A percentile compares a stretch with the other conserved stretches of the same genome.
These are phyloP conservation scores for Mycosphaerelloides madeirae DNA, from an alignment of 2,329 filamentous ascomycete genomes.

Conservation along the genomic window DNA sequence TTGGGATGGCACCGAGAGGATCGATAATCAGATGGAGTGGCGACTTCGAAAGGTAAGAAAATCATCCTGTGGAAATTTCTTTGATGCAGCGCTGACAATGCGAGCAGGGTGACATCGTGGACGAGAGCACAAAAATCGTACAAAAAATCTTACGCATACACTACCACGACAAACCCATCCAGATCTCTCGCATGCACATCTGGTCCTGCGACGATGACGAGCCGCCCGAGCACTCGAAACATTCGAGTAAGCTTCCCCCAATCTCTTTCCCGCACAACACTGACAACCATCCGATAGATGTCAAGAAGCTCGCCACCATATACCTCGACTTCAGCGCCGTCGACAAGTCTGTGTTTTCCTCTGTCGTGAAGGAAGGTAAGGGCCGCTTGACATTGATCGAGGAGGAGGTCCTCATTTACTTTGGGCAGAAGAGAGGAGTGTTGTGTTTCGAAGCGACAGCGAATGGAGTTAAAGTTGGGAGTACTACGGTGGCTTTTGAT, in stretches of 20 bases:
- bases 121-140: slow-evolving; percentile 8
- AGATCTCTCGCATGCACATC: neutral
- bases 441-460: too few relatives aligned
- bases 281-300: neutral
- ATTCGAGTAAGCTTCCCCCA: neutral
- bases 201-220: slow-evolving; percentile 8
- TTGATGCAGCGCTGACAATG: neutral
- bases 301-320: slow-evolving; percentile 6
- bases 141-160: neutral
- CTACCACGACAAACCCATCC: neutral
- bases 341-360: neutral
- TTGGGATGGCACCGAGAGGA: neutral
- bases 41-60: slow-evolving; percentile 5
- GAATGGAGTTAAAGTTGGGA: too few relatives aligned
- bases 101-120: slow-evolving; percentile 10
- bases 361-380: too few relatives aligned
- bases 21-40: slow-evolving; percentile 2
- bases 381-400: too few relatives aligned
- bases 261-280: neutral
- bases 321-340: slow-evolving; percentile 2
- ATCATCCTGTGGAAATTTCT: neutral
- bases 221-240: slow-evolving; percentile 1
- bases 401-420: too few relatives aligned
- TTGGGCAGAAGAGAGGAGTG: too few relatives aligned
- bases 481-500: too few relatives aligned